Evolutionary conservation across 352 stramenopile species (phyloP).

Genomic region (Phytophthora nicotianae): DNA sequence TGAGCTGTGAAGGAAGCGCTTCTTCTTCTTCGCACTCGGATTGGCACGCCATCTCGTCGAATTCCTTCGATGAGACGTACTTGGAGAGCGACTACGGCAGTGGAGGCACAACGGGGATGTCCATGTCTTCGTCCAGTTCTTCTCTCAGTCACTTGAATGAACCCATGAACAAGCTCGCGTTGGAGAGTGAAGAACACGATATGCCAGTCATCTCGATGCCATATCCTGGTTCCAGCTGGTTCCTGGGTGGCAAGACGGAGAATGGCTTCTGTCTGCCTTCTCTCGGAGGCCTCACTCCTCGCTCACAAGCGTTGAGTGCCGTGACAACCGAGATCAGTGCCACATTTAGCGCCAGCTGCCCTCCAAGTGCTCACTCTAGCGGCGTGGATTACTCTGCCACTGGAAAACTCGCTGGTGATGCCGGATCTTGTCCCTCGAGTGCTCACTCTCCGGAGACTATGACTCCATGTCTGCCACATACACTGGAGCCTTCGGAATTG

Average conservation of each 20-base stretch:
- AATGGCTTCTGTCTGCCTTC: constrained; percentile 30
- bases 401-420: constrained; percentile 23
- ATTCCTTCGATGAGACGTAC: constrained; percentile 46
- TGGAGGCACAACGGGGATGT: constrained; percentile 13
- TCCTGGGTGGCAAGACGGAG: constrained; percentile 29
- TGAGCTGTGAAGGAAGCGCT: constrained; percentile 14
- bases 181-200: constrained; percentile 34
- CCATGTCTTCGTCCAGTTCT: constrained; percentile 20
- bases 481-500: constrained; percentile 39
- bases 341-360: constrained; percentile 18
- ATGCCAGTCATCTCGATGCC: constrained; percentile 38
- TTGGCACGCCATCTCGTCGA: constrained; percentile 39
- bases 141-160: constrained; percentile 36
- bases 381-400: constrained; percentile 12
- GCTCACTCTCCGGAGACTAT: constrained; percentile 40
- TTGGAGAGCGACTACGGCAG: constrained; percentile 36
- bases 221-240: constrained; percentile 40
- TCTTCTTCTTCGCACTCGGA: constrained; percentile 24
- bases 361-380: constrained; percentile 23
- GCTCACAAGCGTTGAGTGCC: constrained; percentile 11
- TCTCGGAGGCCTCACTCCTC: constrained; percentile 26
- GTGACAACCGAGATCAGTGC: constrained; percentile 16
- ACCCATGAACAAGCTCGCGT: constrained; percentile 33
- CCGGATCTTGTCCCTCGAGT: constrained; percentile 21
- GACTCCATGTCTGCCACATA: constrained; percentile 36